Base-by-base conservation (phyloP, 1,284 basidiomycete species). In the Gomphus sp. region DNA sequence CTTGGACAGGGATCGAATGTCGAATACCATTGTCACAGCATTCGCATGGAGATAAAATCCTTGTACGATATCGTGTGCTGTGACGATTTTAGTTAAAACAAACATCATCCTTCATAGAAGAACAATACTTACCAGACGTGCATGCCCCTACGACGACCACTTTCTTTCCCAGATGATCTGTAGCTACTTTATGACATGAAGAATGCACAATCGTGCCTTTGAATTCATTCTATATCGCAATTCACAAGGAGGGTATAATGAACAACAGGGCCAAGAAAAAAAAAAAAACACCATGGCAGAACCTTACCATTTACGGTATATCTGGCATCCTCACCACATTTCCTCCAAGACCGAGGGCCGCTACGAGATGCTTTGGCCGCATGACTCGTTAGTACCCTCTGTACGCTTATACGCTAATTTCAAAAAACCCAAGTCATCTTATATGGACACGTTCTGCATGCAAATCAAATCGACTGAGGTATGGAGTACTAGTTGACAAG, bases 61-160 rank as follows among this genome's bases (percentile, higher is more conserved):
- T 33, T 73, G 67, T 28, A 71, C 71, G 53, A 80, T 72, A 63
- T 76, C 75, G 62, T 75, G 74, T 0, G 79, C 73, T 57, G 18
- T 12, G 22, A 12, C 5, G 16, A 25, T 49, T 9, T 33, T 36
- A 47, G 36, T 25, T 4, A 41, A 33, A 14, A 25, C 37, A 22
- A 22, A 5, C 36, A 22, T 22, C 25, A 48, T 9, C 18, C 43
- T 12, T 43, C 9, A 11, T 18, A 9, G 28, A 5, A 14, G 14
- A 18, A 36, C 14, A 14, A 2, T 18, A 34, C 45, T 67, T 66
- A 68, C 75, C 82, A 18, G 81, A 83, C 33, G 80, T 85, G 57
- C 80, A 80, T 31, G 82, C 75, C 0, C 85, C 84, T 7, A 87
- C 71, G 2, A 87, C 77, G 10, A 79, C 76, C 1, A 80, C 82